A percentile compares a stretch with the other conserved stretches of the same genome.
Conservation (phyloP, 129 eudicot genomes). For the Deinandra increscens region DNA sequence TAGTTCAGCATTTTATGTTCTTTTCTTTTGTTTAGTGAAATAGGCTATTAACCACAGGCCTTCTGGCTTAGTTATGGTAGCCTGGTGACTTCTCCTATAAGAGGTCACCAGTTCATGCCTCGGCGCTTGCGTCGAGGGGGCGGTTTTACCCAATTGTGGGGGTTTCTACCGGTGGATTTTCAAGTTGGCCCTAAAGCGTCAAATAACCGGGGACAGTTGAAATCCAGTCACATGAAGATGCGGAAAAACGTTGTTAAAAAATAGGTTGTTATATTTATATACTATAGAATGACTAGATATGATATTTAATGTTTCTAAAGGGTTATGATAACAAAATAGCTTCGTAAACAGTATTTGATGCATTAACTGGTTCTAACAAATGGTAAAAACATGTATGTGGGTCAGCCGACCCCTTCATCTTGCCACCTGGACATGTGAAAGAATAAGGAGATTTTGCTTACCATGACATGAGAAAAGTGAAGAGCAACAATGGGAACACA, state of each 20-base stretch:
- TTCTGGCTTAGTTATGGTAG: too few species aligned
- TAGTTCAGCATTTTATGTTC: background rate
- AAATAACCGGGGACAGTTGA: too few species aligned
- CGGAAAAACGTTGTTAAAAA: too few species aligned
- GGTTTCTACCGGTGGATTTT: too few species aligned
- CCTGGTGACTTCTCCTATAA: too few species aligned
- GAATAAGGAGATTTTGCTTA: conserved; percentile 22
- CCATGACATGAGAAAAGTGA: conserved; percentile 98
- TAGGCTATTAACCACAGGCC: too few species aligned
- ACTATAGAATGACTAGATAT: background rate
- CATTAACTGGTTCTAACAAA: background rate
- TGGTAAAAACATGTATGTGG: background rate
- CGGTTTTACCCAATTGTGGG: too few species aligned
- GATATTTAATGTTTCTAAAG: background rate
- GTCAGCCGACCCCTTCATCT: background rate
- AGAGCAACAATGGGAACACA: conserved; percentile 92
- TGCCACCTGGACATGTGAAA: conserved; percentile 15
- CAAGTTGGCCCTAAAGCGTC: too few species aligned
- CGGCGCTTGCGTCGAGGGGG: too few species aligned
- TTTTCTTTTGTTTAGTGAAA: background rate
- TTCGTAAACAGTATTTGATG: background rate
- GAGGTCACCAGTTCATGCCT: too few species aligned
- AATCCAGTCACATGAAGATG: too few species aligned
- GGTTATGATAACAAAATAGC: background rate
- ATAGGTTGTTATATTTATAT: background rate